Evolutionary conservation across 1,284 basidiomycete genomes (phyloP), one percentile per base, ranked within the genome.

Genomic region (Testicularia cyperi): DNA sequence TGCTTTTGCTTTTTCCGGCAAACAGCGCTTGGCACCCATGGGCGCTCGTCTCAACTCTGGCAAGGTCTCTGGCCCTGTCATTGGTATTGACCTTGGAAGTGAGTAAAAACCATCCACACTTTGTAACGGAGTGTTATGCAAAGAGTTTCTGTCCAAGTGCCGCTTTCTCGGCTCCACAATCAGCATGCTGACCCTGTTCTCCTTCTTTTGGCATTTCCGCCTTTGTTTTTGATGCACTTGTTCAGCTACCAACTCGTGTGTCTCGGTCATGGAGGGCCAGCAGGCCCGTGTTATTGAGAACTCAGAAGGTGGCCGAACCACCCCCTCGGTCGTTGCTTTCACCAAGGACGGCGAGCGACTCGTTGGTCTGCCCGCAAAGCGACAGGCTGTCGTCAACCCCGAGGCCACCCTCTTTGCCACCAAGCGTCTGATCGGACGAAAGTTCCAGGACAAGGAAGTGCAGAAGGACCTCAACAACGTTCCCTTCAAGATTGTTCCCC

Each of bases 321-420:
- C 94, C 22, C 95, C 95, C 8, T 98, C 94, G 39, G 90, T 96
- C 48, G 91, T 98, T 64, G 95, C 94, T 30, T 98, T 98, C 83
- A 92, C 92, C 65, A 96, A 97, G 80, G 79, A 80, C 28, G 81
- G 81, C 70, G 69, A 80, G 77, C 77, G 75, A 32, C 83, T 95
- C 31, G 88, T 97, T 62, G 94, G 94, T 80, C 84, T 95, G 40
- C 94, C 95, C 25, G 95, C 94, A 28, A 92, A 96, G 80, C 90
- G 92, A 47, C 94, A 97, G 80, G 92, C 91, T 6, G 90, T 96
- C 40, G 91, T 97, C 77, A 98, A 97, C 83, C 83, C 90, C n/a
- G 79, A 75, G 57, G 66, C 57, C 30, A 76, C 73, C 15, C 63
- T 75, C 38, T 76, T 77, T 51, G 92, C 88, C 27, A 96, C 96